A percentile compares a stretch with the other conserved stretches of the same genome.
phyloP scores from a whole-genome alignment of 169 alveolate genomes.

The Blepharisma undulans region DNA sequence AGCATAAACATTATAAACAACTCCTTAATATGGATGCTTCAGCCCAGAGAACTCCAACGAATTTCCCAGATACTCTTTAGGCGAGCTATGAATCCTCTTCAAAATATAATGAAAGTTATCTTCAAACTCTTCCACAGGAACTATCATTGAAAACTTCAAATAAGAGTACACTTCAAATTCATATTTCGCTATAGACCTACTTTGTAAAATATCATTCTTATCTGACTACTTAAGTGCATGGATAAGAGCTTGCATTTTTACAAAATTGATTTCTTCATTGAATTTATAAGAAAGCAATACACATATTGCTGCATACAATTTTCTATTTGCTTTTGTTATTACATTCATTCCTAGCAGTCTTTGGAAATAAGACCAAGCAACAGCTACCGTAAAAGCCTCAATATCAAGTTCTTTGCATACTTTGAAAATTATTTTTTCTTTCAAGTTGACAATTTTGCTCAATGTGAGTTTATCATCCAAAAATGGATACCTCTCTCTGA shows the following conservation, averaged over 20 bases:
- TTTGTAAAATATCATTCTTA: slow-evolving; percentile 5
- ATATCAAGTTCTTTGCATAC: slow-evolving; percentile 10
- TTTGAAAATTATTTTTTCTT: slow-evolving; percentile 20
- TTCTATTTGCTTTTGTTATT: slow-evolving; percentile 21
- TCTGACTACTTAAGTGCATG: background rate
- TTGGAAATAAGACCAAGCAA: slow-evolving; percentile 12
- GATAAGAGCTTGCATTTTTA: background rate
- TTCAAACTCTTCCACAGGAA: background rate
- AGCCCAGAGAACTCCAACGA: background rate
- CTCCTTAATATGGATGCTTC: background rate
- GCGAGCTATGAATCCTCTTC: background rate
- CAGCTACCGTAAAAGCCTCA: slow-evolving; percentile 33
- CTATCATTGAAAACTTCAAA: background rate
- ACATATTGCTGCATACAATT: slow-evolving; percentile 31
- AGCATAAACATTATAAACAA: background rate
- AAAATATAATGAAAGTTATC: background rate
- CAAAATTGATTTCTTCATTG: slow-evolving; percentile 19
- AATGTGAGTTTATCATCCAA: slow-evolving; percentile 32
- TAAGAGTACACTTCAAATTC: slow-evolving; percentile 23
- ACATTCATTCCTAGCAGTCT: slow-evolving; percentile 2
- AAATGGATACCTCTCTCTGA: background rate
- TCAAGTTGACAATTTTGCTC: slow-evolving; percentile 29
- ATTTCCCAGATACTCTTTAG: background rate
- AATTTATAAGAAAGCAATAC: slow-evolving; percentile 30
- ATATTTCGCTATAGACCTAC: background rate